phyloP scores from a whole-genome alignment of 2,329 filamentous ascomycete genomes.

The Pyrenochaeta sp. region DNA sequence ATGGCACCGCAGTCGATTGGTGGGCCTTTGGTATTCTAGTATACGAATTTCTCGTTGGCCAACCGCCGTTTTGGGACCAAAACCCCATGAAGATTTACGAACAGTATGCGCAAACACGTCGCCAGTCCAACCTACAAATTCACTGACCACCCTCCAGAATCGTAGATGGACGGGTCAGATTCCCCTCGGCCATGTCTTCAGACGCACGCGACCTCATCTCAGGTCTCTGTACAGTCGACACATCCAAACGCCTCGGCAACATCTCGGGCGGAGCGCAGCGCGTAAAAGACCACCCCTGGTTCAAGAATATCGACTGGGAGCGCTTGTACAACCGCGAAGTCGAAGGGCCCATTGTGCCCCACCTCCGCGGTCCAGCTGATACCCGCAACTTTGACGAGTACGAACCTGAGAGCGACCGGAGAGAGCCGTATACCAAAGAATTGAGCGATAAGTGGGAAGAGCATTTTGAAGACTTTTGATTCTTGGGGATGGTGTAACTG shows the following conservation, averaged over 20 bases:
- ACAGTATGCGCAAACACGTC: constrained; percentile 53
- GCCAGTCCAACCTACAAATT: no score
- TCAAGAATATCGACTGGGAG: constrained; percentile 76
- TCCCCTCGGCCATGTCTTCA: constrained; percentile 72
- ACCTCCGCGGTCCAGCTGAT: constrained; percentile 74
- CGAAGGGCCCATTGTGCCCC: constrained; percentile 77
- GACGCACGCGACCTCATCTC: constrained; percentile 78
- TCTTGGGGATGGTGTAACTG: no score
- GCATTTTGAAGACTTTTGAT: constrained; percentile 77
- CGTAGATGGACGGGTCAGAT: constrained; percentile 77
- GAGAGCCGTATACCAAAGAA: constrained; percentile 73
- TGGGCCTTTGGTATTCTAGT: constrained; percentile 86
- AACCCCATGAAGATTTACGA: constrained; percentile 90
- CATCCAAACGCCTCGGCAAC: constrained; percentile 79
- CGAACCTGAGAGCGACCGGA: constrained; percentile 73
- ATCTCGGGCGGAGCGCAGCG: constrained; percentile 74
- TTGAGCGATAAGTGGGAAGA: constrained; percentile 73
- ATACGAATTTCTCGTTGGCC: constrained; percentile 84
- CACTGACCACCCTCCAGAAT: constrained; percentile 66
- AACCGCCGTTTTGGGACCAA: constrained; percentile 86
- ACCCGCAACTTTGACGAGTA: constrained; percentile 84
- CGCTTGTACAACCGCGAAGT: constrained; percentile 70
- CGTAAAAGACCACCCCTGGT: constrained; percentile 81
- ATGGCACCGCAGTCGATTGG: constrained; percentile 80
- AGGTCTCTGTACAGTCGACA: constrained; percentile 79